Percentiles rank a stretch among this genome's conserved stretches.
Conservation (phyloP, 2,329 filamentous ascomycete species). For the Clonostachys rosea region DNA sequence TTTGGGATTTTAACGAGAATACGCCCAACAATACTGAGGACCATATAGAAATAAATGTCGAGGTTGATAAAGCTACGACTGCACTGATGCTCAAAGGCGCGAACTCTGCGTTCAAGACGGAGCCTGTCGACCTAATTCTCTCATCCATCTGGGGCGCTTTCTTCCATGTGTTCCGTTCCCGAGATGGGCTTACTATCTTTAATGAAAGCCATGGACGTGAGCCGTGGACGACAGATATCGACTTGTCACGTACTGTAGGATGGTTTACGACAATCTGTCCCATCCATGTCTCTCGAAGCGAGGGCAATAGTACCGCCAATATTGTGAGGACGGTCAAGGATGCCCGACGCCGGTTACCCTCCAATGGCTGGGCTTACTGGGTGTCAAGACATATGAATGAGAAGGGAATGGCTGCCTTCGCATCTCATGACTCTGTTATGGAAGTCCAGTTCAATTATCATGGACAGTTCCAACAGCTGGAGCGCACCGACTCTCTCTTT, state of each 20-base stretch:
- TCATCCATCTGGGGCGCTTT: conserved; percentile 20
- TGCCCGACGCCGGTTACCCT: conserved; percentile 7
- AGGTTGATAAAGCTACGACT: conserved; percentile 2
- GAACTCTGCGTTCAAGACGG: conserved; percentile 17
- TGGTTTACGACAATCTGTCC: conserved; percentile 32
- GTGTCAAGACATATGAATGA: conserved; percentile 12
- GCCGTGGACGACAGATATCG: conserved; percentile 16
- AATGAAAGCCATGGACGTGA: conserved; percentile 29
- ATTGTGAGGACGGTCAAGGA: conserved; percentile 9
- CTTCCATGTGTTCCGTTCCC: conserved; percentile 16
- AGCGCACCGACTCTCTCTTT: conserved; percentile 5
- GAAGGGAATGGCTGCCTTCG: conserved; percentile 11
- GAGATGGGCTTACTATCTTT: conserved; percentile 17
- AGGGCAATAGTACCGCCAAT: conserved; percentile 1
- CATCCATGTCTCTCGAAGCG: conserved; percentile 7
- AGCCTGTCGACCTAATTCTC: conserved; percentile 25
- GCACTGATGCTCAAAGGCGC: conserved; percentile 9
- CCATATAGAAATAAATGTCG: background rate
- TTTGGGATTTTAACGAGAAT: conserved; percentile 5
- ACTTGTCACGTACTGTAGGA: conserved; percentile 28
- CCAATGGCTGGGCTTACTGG: conserved; percentile 11
- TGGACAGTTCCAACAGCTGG: conserved; percentile 21
- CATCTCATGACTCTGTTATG: conserved; percentile 12
- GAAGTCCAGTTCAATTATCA: conserved; percentile 46
- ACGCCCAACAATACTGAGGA: conserved; percentile 1